Evolutionary conservation across 2,329 filamentous ascomycete genomes (phyloP).

Genomic region (Colletotrichum aenigma): DNA sequence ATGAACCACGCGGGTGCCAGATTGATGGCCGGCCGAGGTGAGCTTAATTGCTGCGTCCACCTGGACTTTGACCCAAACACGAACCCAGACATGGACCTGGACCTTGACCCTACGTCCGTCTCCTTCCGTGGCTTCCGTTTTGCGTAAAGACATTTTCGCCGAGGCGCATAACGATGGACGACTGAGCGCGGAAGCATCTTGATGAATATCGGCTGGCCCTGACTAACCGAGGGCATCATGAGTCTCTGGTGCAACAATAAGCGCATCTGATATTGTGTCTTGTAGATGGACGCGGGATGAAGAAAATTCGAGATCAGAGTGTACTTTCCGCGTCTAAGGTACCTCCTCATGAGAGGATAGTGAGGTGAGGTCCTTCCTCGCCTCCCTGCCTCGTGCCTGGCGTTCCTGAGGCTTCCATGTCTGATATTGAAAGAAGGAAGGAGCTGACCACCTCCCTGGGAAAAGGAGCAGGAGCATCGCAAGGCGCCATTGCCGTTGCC

Average conservation of each 20-base stretch:
- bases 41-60: neutral
- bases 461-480: neutral
- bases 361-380: neutral
- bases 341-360: neutral
- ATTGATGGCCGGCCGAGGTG: neutral
- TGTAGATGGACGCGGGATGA: neutral
- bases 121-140: slow-evolving; percentile 7
- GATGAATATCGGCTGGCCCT: neutral
- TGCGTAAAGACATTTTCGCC: neutral
- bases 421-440: neutral
- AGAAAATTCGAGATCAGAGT: neutral
- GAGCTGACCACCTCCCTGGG: neutral
- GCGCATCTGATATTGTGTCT: neutral
- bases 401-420: neutral
- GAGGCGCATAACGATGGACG: neutral
- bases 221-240: neutral
- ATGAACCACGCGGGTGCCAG: neutral
- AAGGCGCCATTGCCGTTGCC: neutral
- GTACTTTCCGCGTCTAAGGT: neutral
- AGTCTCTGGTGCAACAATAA: neutral
- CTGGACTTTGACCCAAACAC: neutral
- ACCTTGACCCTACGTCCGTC: neutral
- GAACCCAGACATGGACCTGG: neutral
- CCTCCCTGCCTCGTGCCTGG: neutral
- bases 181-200: neutral